Conservation (phyloP, 345 rosid species). For the Hibiscus trionum region DNA sequence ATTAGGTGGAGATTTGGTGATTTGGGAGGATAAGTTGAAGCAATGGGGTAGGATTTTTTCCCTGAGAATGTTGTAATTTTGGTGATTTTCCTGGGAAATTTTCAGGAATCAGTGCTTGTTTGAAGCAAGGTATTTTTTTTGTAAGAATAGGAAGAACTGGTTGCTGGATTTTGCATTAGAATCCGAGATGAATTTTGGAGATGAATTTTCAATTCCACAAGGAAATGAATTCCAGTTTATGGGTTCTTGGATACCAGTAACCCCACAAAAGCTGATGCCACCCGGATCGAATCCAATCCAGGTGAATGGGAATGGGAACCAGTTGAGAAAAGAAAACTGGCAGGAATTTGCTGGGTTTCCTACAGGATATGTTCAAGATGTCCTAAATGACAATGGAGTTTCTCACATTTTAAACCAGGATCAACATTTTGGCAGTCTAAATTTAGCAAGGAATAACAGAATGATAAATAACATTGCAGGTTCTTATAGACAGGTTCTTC, state of each 20-base stretch:
- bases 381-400: slow-evolving; percentile 12
- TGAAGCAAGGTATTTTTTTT: background rate
- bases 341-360: slow-evolving; percentile 27
- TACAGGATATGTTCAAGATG: slow-evolving; percentile 10
- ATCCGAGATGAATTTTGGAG: slow-evolving; percentile 26
- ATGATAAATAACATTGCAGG: slow-evolving; percentile 29
- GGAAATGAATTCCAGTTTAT: slow-evolving; percentile 21
- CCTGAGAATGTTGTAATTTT: background rate
- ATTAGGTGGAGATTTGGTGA: slow-evolving; percentile 19
- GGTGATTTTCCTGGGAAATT: background rate
- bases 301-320: slow-evolving; percentile 18
- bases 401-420: slow-evolving; percentile 17
- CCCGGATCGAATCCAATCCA: slow-evolving; percentile 19
- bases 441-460: slow-evolving; percentile 15
- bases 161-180: slow-evolving; percentile 19
- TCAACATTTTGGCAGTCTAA: slow-evolving; percentile 8
- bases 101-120: slow-evolving; percentile 8
- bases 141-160: background rate
- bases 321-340: slow-evolving; percentile 19
- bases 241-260: slow-evolving; percentile 40
- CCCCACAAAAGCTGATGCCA: slow-evolving; percentile 34
- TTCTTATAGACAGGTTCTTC: slow-evolving; percentile 15
- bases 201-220: slow-evolving; percentile 20
- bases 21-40: slow-evolving; percentile 8
- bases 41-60: slow-evolving; percentile 16